Conservation (phyloP, 1,284 basidiomycete species). For the Uromyces viciae-fabae region DNA sequence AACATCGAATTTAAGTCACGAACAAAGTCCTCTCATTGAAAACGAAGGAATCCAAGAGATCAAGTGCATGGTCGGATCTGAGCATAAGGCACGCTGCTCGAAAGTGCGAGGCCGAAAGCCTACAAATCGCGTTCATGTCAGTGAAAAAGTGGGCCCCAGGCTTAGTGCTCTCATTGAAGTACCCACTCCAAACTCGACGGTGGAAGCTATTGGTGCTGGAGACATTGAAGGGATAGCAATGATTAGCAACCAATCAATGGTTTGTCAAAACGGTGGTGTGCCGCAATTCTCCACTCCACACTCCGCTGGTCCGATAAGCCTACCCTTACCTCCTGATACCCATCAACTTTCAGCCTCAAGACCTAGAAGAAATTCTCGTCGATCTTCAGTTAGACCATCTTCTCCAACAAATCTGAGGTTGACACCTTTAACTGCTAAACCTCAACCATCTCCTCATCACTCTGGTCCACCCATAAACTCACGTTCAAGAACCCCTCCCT, state of each 20-base stretch:
- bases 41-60: neutral
- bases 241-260: constrained; percentile 18
- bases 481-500: neutral
- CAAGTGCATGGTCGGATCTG: neutral
- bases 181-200: constrained; percentile 32
- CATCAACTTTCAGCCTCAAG: constrained; percentile 35
- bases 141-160: constrained; percentile 15
- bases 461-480: neutral
- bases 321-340: constrained; percentile 40
- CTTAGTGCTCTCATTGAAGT: constrained; percentile 38
- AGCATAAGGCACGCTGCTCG: neutral
- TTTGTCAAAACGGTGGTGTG: constrained; percentile 23
- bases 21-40: neutral
- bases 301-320: constrained; percentile 29
- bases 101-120: neutral
- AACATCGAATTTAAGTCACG: neutral
- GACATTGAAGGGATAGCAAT: constrained; percentile 22
- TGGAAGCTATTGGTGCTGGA: constrained; percentile 1
- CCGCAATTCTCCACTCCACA: constrained; percentile 31
- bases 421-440: neutral
- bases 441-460: neutral
- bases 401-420: neutral
- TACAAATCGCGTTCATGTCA: constrained; percentile 35
- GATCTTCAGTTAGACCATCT: constrained; percentile 3
- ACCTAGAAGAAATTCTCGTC: constrained; percentile 24